Evolutionary conservation across 2,329 filamentous ascomycete species (phyloP), one percentile per base, ranked within the genome.

Genomic region (Trichoderma polysporum): DNA sequence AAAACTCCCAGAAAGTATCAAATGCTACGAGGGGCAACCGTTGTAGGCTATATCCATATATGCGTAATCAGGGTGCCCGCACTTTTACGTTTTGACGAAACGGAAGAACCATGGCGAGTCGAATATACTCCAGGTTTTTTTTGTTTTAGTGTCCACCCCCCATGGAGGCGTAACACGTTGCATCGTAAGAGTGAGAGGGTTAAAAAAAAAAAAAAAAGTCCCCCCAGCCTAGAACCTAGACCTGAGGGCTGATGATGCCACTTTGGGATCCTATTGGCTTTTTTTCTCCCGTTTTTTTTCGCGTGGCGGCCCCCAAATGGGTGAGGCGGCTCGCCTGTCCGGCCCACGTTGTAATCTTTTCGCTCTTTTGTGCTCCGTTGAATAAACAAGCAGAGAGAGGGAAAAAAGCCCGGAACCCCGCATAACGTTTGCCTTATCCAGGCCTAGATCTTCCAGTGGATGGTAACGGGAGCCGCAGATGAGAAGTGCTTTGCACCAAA

Each of bases 141-240:
- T 54, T 22, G n/a, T n/a, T 25, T 45, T 54, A 53, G 47, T 41
- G 49, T 35, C 45, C 17, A n/a, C 41, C 50, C 60, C 47, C 49
- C 60, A 54, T 63, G 49, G 35, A 63, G 60, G 50, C 60, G 60
- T 63, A 63, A 56, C 60, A 63, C 60, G 60, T 63, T 63, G 60
- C 60, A 63, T 63, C 60, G 60, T 17, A 31, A 63, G 37, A 54
- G 9, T 7, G 35, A 54, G 13, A 56, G 19, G 27, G 25, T 8
- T n/a, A 8, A 47, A 25, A 3, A 29, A 13, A 50, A 15, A 53
- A 25, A 7, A 39, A 45, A 54, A 63, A n/a, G 27, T 45, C 60
- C 60, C 60, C 60, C 60, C 60, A 45, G 25, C 60, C 50, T 25
- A 25, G 45, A 25, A 7, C 49, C 25, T 15, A 31, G 37, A 33